These are phyloP conservation scores for Raffaelea ambrosiae DNA, from an alignment of 2,329 filamentous ascomycete species.

Conservation along the genomic window DNA sequence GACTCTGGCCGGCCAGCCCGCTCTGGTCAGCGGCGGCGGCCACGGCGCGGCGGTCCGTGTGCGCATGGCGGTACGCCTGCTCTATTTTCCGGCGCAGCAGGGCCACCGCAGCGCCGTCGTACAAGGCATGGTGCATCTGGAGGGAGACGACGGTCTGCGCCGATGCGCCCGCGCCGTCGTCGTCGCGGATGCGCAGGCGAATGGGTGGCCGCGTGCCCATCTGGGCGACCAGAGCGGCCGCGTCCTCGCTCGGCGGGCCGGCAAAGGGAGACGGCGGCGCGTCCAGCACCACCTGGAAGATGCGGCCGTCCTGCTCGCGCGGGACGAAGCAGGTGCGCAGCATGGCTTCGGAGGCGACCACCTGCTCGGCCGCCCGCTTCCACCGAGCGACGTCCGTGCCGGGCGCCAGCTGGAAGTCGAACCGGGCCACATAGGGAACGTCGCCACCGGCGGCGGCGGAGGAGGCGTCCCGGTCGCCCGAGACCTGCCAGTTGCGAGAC, in stretches of 20 bases:
- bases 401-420: constrained; percentile 11
- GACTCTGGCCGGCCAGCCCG: neutral
- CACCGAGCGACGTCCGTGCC: constrained; percentile 11
- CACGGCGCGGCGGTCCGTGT: neutral
- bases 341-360: constrained; percentile 12
- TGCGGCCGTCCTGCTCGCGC: constrained; percentile 11
- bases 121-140: constrained; percentile 16
- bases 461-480: neutral
- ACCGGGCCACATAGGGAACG: constrained; percentile 14
- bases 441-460: too few relatives aligned
- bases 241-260: neutral
- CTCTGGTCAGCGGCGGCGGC: too few relatives aligned
- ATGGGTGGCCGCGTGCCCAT: neutral
- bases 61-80: constrained; percentile 2
- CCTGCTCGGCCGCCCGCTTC: constrained; percentile 8
- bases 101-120: constrained; percentile 14
- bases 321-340: constrained; percentile 15
- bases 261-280: constrained; percentile 5
- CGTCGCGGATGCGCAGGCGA: neutral
- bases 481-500: constrained; percentile 10
- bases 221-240: neutral
- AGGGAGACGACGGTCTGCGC: constrained; percentile 12
- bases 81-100: constrained; percentile 11
- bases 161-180: too few relatives aligned
- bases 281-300: constrained; percentile 14